A percentile compares a stretch with the other conserved stretches of the same genome.
phyloP scores from a whole-genome alignment of 371 early-diverging fungal species.

The Nematocida sp. region DNA sequence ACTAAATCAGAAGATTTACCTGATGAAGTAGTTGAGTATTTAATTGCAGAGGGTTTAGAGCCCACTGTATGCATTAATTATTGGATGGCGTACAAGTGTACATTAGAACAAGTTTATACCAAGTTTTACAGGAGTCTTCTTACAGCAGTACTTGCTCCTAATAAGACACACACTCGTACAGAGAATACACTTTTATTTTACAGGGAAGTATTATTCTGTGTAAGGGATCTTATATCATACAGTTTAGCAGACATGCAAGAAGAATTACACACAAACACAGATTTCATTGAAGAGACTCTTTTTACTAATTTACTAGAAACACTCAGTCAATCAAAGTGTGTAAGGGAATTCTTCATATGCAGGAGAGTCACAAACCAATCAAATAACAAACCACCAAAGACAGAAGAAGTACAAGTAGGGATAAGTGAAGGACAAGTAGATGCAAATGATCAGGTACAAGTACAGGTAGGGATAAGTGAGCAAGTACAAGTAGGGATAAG shows the following conservation, averaged over 20 bases:
- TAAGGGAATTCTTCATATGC: not conserved
- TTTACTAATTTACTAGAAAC: not conserved
- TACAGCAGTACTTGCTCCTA: not conserved
- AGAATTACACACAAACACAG: not conserved
- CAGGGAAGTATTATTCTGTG: not conserved
- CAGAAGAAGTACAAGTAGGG: no score
- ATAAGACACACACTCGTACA: not conserved
- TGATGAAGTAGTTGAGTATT: not conserved
- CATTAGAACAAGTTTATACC: not conserved
- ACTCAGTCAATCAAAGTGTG: not conserved
- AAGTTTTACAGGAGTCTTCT: not conserved
- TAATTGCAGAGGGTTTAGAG: slow-evolving; percentile 7
- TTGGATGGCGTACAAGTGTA: not conserved
- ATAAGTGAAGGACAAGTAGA: no score
- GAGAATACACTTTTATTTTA: not conserved
- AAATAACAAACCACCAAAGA: no score
- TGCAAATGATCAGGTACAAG: no score
- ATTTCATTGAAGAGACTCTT: not conserved
- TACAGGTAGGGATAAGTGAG: no score
- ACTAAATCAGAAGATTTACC: not conserved
- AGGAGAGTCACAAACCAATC: no score
- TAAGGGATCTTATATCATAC: not conserved
- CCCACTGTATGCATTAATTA: slow-evolving; percentile 16
- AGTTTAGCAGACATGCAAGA: not conserved
- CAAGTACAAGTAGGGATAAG: no score